These are phyloP conservation scores for Zygosaccharomyces gambellarensis DNA, from an alignment of 805 yeast species.

Conservation along the genomic window DNA sequence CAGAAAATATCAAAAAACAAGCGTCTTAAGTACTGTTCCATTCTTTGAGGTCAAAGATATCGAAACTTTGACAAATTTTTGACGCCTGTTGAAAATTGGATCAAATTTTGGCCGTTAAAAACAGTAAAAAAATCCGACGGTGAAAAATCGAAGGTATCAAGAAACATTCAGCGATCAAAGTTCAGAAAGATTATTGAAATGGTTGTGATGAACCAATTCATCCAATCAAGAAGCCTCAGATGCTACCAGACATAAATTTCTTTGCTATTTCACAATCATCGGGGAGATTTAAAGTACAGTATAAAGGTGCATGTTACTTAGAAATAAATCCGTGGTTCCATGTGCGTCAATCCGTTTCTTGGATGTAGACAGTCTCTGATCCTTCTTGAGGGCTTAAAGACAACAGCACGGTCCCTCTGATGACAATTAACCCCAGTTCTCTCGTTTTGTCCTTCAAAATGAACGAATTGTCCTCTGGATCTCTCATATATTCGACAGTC, in stretches of 20 bases:
- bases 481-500: slow-evolving; percentile 55
- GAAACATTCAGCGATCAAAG: neutral
- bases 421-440: slow-evolving; percentile 70
- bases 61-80: neutral
- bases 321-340: too few relatives aligned
- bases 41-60: neutral
- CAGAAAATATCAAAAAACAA: neutral
- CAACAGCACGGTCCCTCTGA: slow-evolving; percentile 76
- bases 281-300: neutral
- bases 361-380: slow-evolving; percentile 30
- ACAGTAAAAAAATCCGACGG: neutral
- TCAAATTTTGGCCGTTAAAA: neutral
- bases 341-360: slow-evolving; percentile 13
- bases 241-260: too few relatives aligned
- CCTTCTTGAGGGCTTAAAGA: slow-evolving; percentile 34
- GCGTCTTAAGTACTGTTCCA: neutral
- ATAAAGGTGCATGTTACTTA: neutral
- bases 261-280: neutral
- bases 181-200: too few relatives aligned
- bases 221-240: too few relatives aligned
- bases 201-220: too few relatives aligned
- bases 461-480: slow-evolving; percentile 56
- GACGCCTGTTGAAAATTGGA: neutral
- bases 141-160: neutral
- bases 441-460: slow-evolving; percentile 54